phyloP scores from a whole-genome alignment of 1,284 basidiomycete species.

The Microbotryum silenes-acaulis region DNA sequence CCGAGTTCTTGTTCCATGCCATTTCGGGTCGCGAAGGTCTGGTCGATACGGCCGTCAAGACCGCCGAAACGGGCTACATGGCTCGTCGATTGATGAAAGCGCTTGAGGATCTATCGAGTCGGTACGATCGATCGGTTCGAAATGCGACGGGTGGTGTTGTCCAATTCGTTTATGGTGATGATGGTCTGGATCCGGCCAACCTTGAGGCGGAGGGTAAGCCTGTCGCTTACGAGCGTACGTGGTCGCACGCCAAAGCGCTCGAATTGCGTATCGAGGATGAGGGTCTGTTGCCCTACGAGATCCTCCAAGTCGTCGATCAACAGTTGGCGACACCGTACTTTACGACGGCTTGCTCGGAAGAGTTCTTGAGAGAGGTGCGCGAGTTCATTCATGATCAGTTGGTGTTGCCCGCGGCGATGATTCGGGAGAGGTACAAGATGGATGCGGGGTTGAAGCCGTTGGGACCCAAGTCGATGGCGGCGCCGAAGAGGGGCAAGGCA shows the following conservation, averaged over 20 bases:
- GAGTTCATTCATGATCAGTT: constrained; percentile 66
- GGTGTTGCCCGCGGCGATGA: constrained; percentile 58
- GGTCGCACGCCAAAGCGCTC: constrained; percentile 78
- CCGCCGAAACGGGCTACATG: constrained; percentile 99
- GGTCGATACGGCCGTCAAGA: constrained; percentile 99
- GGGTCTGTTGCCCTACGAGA: constrained; percentile 81
- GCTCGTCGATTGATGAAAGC: constrained; percentile 98
- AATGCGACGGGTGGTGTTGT: constrained; percentile 96
- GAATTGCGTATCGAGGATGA: constrained; percentile 40
- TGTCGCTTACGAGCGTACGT: constrained; percentile 77
- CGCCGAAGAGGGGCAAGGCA: neutral
- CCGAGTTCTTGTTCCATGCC: constrained; percentile 98
- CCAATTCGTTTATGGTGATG: constrained; percentile 95
- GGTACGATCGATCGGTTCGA: constrained; percentile 94
- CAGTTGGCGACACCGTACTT: constrained; percentile 58
- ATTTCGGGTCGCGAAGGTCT: constrained; percentile 98
- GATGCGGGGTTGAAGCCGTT: constrained; percentile 56
- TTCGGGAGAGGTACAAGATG: constrained; percentile 71
- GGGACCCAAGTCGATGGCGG: neutral
- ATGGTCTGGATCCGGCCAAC: constrained; percentile 93
- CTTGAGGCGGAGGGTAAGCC: constrained; percentile 82
- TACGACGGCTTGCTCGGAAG: constrained; percentile 41
- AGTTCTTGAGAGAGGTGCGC: constrained; percentile 54
- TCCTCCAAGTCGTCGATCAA: constrained; percentile 62
- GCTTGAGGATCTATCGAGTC: constrained; percentile 90